Evolutionary conservation across 225 moss, liverwort and hornwort genomes (phyloP), one percentile per base, ranked within the genome.

Genomic region (Physcomitrium patens): DNA sequence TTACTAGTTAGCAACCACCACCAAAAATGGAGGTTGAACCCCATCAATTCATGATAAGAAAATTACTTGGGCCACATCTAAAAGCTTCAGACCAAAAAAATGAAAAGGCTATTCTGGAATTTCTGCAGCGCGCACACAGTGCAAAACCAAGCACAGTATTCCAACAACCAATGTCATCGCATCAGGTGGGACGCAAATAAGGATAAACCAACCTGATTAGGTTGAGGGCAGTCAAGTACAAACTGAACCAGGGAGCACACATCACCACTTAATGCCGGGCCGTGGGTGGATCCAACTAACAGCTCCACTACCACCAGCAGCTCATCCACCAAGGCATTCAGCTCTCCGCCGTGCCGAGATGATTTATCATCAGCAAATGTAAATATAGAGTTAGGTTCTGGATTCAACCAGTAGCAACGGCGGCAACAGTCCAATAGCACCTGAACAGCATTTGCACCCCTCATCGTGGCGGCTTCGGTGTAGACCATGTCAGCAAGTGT

Each of bases 321-420:
- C 78, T 95, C 95, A 89, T 95, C 95, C 63, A 95, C 91, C 53
- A 95, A 76, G 19, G 93, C 90, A 91, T 95, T 95, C 73, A 95
- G 80, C 65, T 95, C 95, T 79, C 95, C 95, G 70, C 85, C 82
- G 69, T 89, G 88, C 65, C 91, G 91, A 46, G 85, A 79, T 70
- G 88, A 86, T 86, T 82, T 90, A 42, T 89, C 93, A 68, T 89
- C 91, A 57, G 91, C 86, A 83, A 89, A 93, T 53, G 85, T 53
- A 70, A 88, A 83, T 67, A 95, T 82, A 19, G 95, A 95, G 45
- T 91, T 85, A 49, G 91, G 54, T 80, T 95, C 95, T 67, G 88
- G 90, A 76, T 87, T 71, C 57, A 95, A 84, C 95, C 95, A 95
- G 74, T 91, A 95, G 79, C 95, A 93, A 41, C 91, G 92, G 71